phyloP scores from a whole-genome alignment of 176 grass and related monocot genomes.

The Cymbopogon citratus region DNA sequence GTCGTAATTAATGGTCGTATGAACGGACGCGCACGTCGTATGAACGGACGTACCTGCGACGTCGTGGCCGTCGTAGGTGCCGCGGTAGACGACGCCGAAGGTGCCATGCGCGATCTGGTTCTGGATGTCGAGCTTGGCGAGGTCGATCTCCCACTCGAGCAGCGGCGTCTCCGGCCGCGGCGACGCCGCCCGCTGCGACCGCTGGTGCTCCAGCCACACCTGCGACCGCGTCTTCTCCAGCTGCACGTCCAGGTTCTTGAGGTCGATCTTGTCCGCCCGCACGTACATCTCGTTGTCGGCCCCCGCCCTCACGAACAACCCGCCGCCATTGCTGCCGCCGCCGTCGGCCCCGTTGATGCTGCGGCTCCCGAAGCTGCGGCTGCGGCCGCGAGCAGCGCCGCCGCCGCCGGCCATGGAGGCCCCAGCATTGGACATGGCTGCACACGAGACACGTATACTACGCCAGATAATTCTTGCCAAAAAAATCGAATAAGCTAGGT shows the following conservation, averaged over 20 bases:
- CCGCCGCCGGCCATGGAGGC: neutral
- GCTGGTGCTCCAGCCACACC: slow-evolving; percentile 60
- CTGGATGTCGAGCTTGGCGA: slow-evolving; percentile 70
- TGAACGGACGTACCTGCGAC: slow-evolving; percentile 53
- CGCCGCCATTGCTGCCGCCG: neutral
- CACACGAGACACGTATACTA: neutral
- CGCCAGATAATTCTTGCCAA: neutral
- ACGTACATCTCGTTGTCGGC: slow-evolving; percentile 50
- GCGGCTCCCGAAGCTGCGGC: neutral
- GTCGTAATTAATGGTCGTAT: no score
- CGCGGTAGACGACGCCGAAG: slow-evolving; percentile 84
- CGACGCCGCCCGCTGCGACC: slow-evolving; percentile 12
- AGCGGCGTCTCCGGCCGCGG: slow-evolving; percentile 10
- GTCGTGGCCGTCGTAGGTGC: slow-evolving; percentile 63
- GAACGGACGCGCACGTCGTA: neutral
- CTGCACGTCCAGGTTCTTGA: slow-evolving; percentile 64
- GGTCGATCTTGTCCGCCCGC: slow-evolving; percentile 67
- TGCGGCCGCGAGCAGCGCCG: neutral
- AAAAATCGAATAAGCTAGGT: neutral
- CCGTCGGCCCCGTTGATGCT: neutral
- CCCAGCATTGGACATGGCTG: neutral
- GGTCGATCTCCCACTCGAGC: slow-evolving; percentile 81
- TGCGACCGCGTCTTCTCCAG: slow-evolving; percentile 77
- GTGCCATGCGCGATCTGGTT: slow-evolving; percentile 68
- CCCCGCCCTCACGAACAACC: slow-evolving; percentile 40